Base-by-base conservation (phyloP, 2,329 filamentous ascomycete genomes). In the Drechmeria coniospora region DNA sequence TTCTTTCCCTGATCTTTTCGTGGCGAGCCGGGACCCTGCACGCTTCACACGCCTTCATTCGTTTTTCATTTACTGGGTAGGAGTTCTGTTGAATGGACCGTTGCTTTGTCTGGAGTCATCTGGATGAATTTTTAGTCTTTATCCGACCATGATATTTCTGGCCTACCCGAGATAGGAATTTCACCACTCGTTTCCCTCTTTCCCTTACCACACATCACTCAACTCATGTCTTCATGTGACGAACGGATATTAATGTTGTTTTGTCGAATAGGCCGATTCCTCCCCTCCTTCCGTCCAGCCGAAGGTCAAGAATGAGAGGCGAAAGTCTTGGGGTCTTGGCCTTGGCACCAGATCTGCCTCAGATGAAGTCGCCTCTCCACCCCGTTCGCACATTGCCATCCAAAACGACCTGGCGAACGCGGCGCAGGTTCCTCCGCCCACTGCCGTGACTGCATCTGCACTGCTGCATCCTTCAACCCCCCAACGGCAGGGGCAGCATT, bases 261-360 rank as follows among this genome's bases (percentile, higher is more conserved):
- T 14, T 36, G 28, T 25, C 28, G 20, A n/a, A 43, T 43, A 58
- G 53, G 50, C 35, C 50, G 54, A 59, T 40, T 32, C 41, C 32
- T 41, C 39, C 26, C 40, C 48, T 36, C 43, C 49, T 32, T 40
- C 43, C 44, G 48, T 48, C 40, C 50, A 53, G 41, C 39, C 45
- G 39, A 49, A 48, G 37, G 37, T 36, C 38, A 53, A 56, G 47
- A 32, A 42, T 37, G 53, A 57, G 34, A 53, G 56, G 30, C 56
- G 58, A 30, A 46, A 49, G 26, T 63, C 61, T 15, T 65, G 59
- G 61, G 54, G 52, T 26, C 34, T 61, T 42, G 44, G 45, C 33
- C 37, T 55, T 37, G 43, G 52, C 35, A 31, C 44, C 27, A 51
- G 46, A 36, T 45, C 53, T 30, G 42, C 40, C 32, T 36, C 36